Base-by-base conservation (phyloP, 2,329 filamentous ascomycete genomes). In the Penicillium sp. region DNA sequence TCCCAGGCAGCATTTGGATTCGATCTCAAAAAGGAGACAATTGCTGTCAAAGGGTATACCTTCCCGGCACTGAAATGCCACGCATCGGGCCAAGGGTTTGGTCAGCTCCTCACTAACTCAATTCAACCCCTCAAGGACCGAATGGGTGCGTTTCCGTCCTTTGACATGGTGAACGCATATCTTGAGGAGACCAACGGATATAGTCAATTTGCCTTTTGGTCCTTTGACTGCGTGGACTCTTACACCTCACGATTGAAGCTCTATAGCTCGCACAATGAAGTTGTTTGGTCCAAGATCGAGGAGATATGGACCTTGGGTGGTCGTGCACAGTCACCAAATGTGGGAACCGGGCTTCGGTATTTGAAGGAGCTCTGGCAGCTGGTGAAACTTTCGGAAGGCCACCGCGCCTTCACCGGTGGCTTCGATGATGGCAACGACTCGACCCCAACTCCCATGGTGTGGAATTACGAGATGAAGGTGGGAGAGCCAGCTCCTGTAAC, bases 1-100 rank as follows among this genome's bases (percentile, higher is more conserved):
- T 55, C 51, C n/a, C 52, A 55, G 35, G 37, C 34, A 1, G 52
- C 52, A 4, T 58, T 58, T 28, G 55, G 55, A 9, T 55, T 58
- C 34, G 55, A 58, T 13, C 42, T 59, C 4, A 49, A 49, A 35
- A 18, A 25, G 0, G 36, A 39, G 1, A 8, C 8, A 1, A 46
- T 58, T 4, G 43, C 45, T 3, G 50, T 59, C 24, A 58, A 59
- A 36, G 56, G 51, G 0, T 58, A 59, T 34, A 50, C 46, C 5
- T 58, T 59, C 29, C 53, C 53, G 2, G 48, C 36, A 1, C 13
- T 53, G 26, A 55, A 55, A 32, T 49, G 45, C 35, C 18, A 37
- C 35, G n/a, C 35, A 7, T 18, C 11, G n/a, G 11, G 35, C 11
- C 13, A 18, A 37, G 35, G 35, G 24, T 18, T 37, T 37, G 11